Conservation (phyloP, 345 rosid genomes). For the Pelargonium nanum region DNA sequence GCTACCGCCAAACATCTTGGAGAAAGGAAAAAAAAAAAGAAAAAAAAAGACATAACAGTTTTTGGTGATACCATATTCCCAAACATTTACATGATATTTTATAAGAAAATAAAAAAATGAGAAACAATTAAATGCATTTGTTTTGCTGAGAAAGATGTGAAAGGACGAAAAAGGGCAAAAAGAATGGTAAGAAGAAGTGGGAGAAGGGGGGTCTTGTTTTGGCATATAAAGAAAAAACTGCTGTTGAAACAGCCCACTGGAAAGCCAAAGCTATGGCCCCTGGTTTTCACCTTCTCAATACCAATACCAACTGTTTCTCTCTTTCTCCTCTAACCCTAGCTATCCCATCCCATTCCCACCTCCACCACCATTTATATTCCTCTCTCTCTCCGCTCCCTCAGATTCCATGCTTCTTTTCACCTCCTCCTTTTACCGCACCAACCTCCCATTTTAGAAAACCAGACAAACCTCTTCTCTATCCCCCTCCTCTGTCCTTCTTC, state of each 20-base stretch:
- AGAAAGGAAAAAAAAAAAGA: constrained; percentile 1
- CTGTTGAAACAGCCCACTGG: constrained; percentile 58
- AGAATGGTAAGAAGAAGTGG: neutral
- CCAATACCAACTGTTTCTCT: constrained; percentile 22
- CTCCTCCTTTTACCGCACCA: constrained; percentile 7
- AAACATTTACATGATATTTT: no score
- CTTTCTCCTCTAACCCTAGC: constrained; percentile 15
- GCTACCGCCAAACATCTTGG: constrained; percentile 19
- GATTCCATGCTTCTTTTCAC: constrained; percentile 18
- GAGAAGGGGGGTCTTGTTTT: neutral
- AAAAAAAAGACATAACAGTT: neutral
- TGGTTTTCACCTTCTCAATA: constrained; percentile 50
- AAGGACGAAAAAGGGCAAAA: neutral
- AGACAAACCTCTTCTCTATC: neutral
- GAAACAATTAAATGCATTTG: neutral
- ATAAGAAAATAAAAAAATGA: neutral
- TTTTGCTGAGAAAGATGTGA: neutral
- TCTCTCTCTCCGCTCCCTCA: neutral
- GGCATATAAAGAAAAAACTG: constrained; percentile 14
- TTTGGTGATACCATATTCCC: no score
- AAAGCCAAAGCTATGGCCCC: constrained; percentile 45
- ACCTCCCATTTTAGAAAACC: neutral
- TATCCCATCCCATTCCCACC: constrained; percentile 2
- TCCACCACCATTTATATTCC: constrained; percentile 8
- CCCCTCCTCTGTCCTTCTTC: constrained; percentile 7